Evolutionary conservation across 129 eudicot species (phyloP), one percentile per base, ranked within the genome.

Genomic region (Artemisia argyi): DNA sequence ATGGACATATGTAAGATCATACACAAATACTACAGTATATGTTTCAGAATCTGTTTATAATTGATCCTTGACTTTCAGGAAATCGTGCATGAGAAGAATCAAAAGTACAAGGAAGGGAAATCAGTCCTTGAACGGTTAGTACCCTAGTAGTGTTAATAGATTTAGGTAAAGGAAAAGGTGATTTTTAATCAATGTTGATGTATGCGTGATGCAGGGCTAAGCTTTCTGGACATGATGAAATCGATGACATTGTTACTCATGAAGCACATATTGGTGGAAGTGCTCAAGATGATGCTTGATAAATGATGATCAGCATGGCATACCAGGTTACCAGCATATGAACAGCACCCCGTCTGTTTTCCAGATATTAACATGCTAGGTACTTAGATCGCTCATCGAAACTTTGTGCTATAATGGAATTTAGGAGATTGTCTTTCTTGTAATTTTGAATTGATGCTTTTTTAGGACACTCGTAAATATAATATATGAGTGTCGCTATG

Each of bases 81-180:
- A 75, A 81, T 72, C 59, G 96, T 92, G 28, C 86, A 78, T 56
- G 92, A 85, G 46, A 83, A 78, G 85, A 78, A 76, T 77, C 96
- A 91, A 71, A 88, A 85, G 80, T 91, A 91, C 90, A 91, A 85
- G 79, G 97, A 91, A 81, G 97, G 97, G 53, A 91, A 91, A 83
- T 91, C 96, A 1, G 90, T 91, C 48, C 91, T 91, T 4, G 97
- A 91, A 60, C 82, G 93, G 92, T 90, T 56, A 60, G 84, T 32
- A 62, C 53, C 50, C 22, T 10, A 12, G 3, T 35, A 20, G 14
- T 12, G 3, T 61, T 61, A 12, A 26, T 35, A 8, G 20, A 47
- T 22, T 26, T 19, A 3, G 11, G 5, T 1, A 19, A 3, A 9
- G 8, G 15, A 3, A 65, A 44, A 22, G 0, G 57, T 13, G 50